Conservation (phyloP, 2,329 filamentous ascomycete species). For the Ambrosiella xylebori region DNA sequence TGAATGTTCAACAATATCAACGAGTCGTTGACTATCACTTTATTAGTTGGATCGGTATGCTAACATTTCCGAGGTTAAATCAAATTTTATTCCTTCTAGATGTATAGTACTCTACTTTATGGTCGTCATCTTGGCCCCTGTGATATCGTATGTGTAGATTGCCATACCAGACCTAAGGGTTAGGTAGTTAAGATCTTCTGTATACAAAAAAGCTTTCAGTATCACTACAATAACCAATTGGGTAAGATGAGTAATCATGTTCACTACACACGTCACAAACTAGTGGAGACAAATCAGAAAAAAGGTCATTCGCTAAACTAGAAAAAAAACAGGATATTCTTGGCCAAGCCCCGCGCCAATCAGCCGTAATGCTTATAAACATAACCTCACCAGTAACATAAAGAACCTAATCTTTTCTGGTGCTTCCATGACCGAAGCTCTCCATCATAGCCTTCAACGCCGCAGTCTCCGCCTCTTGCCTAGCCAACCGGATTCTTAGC, state of each 20-base stretch:
- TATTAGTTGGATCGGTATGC: neutral
- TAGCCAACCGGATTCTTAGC: constrained; percentile 42
- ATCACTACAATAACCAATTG: no score
- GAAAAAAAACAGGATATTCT: neutral
- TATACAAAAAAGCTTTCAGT: no score
- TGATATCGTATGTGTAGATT: no score
- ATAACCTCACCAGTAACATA: neutral
- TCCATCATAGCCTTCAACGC: constrained; percentile 36
- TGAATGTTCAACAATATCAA: neutral
- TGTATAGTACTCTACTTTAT: no score
- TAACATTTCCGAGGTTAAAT: neutral
- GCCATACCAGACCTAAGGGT: no score
- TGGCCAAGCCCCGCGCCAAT: neutral
- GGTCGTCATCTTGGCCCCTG: no score
- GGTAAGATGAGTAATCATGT: no score
- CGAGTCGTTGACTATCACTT: neutral
- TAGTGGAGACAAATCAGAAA: no score
- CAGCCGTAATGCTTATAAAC: neutral
- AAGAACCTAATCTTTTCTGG: neutral
- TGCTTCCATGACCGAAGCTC: constrained; percentile 3
- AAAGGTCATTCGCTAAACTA: no score
- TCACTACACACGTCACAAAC: no score
- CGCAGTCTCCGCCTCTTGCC: constrained; percentile 47
- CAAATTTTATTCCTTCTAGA: neutral
- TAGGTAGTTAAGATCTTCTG: no score